Conservation (phyloP, 306 rosid genomes). For the Prunus mongolica region DNA sequence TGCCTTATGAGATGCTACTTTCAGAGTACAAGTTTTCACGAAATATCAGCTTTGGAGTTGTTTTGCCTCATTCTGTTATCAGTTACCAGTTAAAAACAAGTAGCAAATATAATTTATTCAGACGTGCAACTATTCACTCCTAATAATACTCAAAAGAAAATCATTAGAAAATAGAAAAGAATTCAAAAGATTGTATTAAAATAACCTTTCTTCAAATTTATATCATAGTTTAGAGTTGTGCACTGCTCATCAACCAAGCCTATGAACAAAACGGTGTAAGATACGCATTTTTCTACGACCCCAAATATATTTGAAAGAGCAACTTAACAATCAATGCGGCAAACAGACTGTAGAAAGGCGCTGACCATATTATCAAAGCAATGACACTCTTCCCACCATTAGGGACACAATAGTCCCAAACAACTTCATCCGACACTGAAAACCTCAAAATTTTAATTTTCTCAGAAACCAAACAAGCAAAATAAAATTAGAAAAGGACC, state of each 20-base stretch:
- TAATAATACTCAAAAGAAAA: background rate
- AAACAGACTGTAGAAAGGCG: background rate
- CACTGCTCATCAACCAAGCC: background rate
- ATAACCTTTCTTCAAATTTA: background rate
- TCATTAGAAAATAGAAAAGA: background rate
- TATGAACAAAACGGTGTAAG: background rate
- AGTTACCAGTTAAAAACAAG: background rate
- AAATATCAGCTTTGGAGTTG: background rate
- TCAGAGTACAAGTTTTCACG: background rate
- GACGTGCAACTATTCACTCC: background rate
- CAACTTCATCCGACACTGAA: constrained; percentile 79
- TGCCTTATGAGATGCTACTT: background rate
- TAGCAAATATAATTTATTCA: background rate
- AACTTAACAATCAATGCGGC: background rate
- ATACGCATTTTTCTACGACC: background rate
- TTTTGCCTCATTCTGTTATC: background rate
- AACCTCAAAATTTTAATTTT: background rate
- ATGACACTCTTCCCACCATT: constrained; percentile 76
- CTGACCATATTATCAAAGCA: constrained; percentile 88
- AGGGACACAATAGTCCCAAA: constrained; percentile 83
- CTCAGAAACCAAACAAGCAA: background rate
- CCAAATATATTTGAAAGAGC: too few species aligned
- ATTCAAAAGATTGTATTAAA: background rate
- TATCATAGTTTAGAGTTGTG: background rate
- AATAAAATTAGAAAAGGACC: background rate